Evolutionary conservation across 2,329 filamentous ascomycete genomes (phyloP).

Genomic region (Cladosporium sp.): DNA sequence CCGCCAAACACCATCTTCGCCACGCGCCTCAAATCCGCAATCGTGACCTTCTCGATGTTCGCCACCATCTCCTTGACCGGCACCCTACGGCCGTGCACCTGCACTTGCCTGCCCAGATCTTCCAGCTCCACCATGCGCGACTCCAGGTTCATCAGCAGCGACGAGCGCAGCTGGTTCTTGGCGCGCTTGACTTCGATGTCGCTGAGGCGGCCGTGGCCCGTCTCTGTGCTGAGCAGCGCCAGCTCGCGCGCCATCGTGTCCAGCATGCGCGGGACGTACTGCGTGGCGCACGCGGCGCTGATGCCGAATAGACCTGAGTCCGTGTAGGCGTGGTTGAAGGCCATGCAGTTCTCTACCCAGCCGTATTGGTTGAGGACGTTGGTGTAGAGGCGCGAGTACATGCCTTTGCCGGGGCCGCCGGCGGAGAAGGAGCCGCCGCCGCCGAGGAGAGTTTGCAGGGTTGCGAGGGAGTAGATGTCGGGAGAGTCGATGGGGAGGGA

Average conservation of each 20-base stretch:
- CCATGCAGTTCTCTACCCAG: slow-evolving; percentile 94
- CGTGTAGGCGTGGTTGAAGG: slow-evolving; percentile 97
- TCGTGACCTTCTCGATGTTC: slow-evolving; percentile 79
- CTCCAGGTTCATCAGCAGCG: slow-evolving; percentile 95
- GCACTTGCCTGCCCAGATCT: slow-evolving; percentile 90
- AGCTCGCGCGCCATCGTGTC: slow-evolving; percentile 95
- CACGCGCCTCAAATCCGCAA: slow-evolving; percentile 78
- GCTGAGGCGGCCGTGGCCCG: slow-evolving; percentile 71
- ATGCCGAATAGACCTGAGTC: slow-evolving; percentile 96
- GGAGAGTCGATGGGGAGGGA: slow-evolving; percentile 85
- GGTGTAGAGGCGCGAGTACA: slow-evolving; percentile 97
- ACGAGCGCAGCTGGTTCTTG: slow-evolving; percentile 93
- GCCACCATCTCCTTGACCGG: slow-evolving; percentile 91
- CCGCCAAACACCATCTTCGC: slow-evolving; percentile 78
- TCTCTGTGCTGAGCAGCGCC: slow-evolving; percentile 72
- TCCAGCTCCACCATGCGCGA: slow-evolving; percentile 96
- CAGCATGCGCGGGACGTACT: slow-evolving; percentile 78
- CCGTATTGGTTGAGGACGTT: slow-evolving; percentile 97
- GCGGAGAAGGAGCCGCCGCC: slow-evolving; percentile 96
- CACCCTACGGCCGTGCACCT: slow-evolving; percentile 92
- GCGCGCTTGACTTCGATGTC: slow-evolving; percentile 81
- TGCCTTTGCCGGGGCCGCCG: slow-evolving; percentile 95
- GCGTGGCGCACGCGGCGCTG: slow-evolving; percentile 79
- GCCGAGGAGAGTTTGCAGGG: slow-evolving; percentile 90
- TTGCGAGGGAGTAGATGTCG: slow-evolving; percentile 95